These are phyloP conservation scores for Priceomyces medius DNA, from an alignment of 805 yeast genomes.

Conservation along the genomic window DNA sequence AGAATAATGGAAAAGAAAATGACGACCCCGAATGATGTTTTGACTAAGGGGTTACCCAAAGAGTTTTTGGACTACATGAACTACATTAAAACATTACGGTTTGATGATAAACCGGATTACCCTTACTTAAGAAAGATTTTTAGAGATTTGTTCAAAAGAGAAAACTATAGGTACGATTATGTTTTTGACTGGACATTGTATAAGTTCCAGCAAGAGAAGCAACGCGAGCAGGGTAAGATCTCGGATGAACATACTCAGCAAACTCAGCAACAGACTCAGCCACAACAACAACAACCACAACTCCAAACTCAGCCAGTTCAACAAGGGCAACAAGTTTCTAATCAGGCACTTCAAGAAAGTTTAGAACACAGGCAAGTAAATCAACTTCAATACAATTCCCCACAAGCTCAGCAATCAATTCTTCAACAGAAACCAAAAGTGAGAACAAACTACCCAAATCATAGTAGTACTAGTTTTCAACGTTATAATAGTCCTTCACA, in stretches of 20 bases:
- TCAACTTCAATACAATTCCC: slow-evolving; percentile 9
- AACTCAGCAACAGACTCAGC: slow-evolving; percentile 14
- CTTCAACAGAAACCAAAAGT: slow-evolving; percentile 14
- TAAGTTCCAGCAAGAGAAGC: slow-evolving; percentile 64
- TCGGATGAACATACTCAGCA: slow-evolving; percentile 25
- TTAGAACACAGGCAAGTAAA: slow-evolving; percentile 12
- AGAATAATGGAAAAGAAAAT: slow-evolving; percentile 93
- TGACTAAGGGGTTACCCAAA: slow-evolving; percentile 88
- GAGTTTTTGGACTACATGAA: slow-evolving; percentile 87
- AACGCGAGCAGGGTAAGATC: slow-evolving; percentile 41
- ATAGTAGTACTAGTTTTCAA: slow-evolving; percentile 5
- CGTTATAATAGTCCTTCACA: slow-evolving; percentile 9
- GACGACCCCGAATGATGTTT: slow-evolving; percentile 80
- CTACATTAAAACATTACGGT: slow-evolving; percentile 85
- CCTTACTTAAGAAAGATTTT: slow-evolving; percentile 82
- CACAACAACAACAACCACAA: slow-evolving; percentile 16
- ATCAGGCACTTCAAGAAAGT: slow-evolving; percentile 4
- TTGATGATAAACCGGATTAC: slow-evolving; percentile 97
- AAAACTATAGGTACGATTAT: slow-evolving; percentile 89
- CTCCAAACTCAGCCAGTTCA: slow-evolving; percentile 12
- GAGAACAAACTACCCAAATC: slow-evolving; percentile 8
- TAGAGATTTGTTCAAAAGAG: slow-evolving; percentile 83
- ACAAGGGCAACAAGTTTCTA: neutral
- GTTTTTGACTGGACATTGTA: slow-evolving; percentile 96
- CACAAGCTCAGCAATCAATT: slow-evolving; percentile 20